Conservation (phyloP, 345 rosid species). For the Brassica rapa region DNA sequence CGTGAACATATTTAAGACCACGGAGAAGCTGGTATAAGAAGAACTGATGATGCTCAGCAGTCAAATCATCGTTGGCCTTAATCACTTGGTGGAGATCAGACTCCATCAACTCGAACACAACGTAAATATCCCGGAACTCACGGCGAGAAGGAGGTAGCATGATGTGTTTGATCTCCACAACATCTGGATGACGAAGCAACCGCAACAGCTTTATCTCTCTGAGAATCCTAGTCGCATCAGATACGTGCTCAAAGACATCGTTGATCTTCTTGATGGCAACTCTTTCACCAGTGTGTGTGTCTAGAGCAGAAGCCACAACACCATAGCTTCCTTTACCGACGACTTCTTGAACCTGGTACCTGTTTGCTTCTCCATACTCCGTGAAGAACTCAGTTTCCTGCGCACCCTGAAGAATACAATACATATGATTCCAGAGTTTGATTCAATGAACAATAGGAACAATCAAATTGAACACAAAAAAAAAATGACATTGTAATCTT, state of each 20-base stretch:
- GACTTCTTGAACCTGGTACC: background rate
- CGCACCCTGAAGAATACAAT: background rate
- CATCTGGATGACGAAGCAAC: background rate
- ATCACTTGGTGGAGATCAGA: background rate
- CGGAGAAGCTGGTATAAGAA: conserved; percentile 1
- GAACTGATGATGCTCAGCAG: conserved; percentile 1
- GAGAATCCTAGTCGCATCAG: background rate
- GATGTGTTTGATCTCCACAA: conserved; percentile 1
- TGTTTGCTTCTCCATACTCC: background rate
- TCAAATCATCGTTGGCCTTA: background rate
- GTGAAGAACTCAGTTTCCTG: background rate
- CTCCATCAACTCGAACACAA: background rate
- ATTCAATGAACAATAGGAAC: background rate
- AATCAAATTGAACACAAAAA: background rate
- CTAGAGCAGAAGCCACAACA: background rate
- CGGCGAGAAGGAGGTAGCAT: background rate
- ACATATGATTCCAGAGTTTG: background rate
- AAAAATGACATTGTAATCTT: background rate
- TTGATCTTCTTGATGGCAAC: background rate
- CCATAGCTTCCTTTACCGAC: background rate
- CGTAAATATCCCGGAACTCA: background rate
- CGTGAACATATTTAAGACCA: background rate
- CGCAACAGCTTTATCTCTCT: background rate
- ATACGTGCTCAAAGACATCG: background rate
- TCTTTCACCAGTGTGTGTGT: background rate